Conservation (phyloP, 2,329 filamentous ascomycete genomes). For the Ceratocystis lukuohia region DNA sequence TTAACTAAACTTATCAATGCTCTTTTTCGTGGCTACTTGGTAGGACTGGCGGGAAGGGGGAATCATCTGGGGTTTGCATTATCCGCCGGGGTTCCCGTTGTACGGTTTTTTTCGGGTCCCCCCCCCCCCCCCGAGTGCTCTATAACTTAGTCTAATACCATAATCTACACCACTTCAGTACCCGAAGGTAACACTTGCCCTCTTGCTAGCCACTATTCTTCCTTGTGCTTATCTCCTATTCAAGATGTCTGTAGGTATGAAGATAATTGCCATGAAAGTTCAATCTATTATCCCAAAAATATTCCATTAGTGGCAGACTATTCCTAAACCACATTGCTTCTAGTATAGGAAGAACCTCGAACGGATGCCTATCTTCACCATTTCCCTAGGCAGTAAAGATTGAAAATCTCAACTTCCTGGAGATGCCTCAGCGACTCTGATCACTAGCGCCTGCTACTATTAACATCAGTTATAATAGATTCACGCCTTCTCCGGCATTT, state of each 20-base stretch:
- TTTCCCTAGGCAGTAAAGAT: constrained; percentile 37
- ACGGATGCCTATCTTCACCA: constrained; percentile 43
- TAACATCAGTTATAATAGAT: constrained; percentile 44
- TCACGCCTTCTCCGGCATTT: constrained; percentile 44
- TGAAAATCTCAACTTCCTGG: constrained; percentile 43
- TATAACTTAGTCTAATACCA: constrained; percentile 66
- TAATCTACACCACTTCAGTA: constrained; percentile 61
- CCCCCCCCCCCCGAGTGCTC: constrained; percentile 57
- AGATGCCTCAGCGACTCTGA: constrained; percentile 33
- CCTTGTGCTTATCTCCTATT: constrained; percentile 49
- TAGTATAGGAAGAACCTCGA: constrained; percentile 45
- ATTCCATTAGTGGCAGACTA: not conserved
- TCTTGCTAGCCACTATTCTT: constrained; percentile 67
- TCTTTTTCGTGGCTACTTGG: no score
- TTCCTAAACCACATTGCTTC: not conserved
- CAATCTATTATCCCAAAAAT: not conserved
- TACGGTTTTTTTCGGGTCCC: constrained; percentile 53
- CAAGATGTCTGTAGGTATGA: constrained; percentile 23
- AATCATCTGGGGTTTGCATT: no score
- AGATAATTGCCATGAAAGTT: no score
- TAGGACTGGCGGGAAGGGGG: no score
- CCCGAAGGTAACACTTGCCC: constrained; percentile 59
- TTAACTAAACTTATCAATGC: no score
- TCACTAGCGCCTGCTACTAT: constrained; percentile 35
- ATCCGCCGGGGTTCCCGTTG: no score